phyloP scores from a whole-genome alignment of 352 stramenopile genomes.

The Phytopythium cucurbitacearum region DNA sequence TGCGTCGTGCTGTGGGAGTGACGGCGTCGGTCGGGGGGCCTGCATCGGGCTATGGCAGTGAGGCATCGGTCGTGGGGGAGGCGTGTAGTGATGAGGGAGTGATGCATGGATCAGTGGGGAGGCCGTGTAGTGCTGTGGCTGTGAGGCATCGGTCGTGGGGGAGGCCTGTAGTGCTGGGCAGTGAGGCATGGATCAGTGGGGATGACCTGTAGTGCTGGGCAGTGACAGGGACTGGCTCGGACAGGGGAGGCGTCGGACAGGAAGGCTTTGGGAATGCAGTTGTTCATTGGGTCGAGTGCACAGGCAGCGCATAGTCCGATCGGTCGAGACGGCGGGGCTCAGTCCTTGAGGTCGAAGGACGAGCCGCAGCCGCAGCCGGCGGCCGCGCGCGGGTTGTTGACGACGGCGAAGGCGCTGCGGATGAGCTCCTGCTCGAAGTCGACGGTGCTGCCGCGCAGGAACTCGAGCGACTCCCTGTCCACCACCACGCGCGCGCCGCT shows the following conservation, averaged over 20 bases:
- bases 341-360: constrained; percentile 97
- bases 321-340: constrained; percentile 1
- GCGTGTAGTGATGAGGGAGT: no score
- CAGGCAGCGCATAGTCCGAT: no score
- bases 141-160: no score
- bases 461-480: constrained; percentile 92
- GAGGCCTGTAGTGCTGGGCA: no score
- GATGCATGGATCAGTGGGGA: no score
- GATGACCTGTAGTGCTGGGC: not conserved
- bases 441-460: constrained; percentile 92
- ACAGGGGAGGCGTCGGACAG: not conserved
- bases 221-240: not conserved
- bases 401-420: constrained; percentile 92
- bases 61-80: no score
- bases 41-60: no score
- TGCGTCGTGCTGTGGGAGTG: constrained; percentile 76
- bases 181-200: no score
- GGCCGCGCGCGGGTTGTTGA: constrained; percentile 97
- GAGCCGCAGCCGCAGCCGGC: constrained; percentile 96
- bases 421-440: constrained; percentile 98
- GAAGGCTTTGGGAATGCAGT: no score
- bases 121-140: no score
- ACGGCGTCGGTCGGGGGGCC: constrained; percentile 2
- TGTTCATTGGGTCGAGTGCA: no score
- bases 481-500: constrained; percentile 87